A percentile compares a stretch with the other conserved stretches of the same genome.
Evolutionary conservation across 2,329 filamentous ascomycete species (phyloP).

Genomic region (Colletotrichum agaves): DNA sequence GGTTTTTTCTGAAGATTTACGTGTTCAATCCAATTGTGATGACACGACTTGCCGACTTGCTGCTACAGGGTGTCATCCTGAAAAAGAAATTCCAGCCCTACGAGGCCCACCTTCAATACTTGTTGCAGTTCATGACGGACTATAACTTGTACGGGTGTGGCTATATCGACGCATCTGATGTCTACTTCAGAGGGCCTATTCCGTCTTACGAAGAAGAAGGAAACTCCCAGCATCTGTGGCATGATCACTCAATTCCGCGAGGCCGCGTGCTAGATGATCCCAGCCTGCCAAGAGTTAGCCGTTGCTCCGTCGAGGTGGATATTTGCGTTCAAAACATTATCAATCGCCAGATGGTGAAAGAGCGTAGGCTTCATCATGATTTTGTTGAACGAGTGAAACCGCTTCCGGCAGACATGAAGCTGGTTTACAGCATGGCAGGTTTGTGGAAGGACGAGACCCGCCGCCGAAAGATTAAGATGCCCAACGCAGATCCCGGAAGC

Average conservation of each 20-base stretch:
- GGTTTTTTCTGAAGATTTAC: constrained; percentile 93
- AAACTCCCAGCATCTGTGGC: constrained; percentile 78
- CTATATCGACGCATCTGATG: constrained; percentile 79
- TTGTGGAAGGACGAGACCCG: constrained; percentile 92
- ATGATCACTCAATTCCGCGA: constrained; percentile 75
- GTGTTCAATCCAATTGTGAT: constrained; percentile 88
- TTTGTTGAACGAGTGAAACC: constrained; percentile 80
- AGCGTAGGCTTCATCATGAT: constrained; percentile 85
- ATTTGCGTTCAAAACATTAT: constrained; percentile 88
- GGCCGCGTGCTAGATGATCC: constrained; percentile 70
- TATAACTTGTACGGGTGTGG: constrained; percentile 97
- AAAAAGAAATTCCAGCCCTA: constrained; percentile 88
- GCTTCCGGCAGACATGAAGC: constrained; percentile 74
- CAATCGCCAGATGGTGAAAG: constrained; percentile 80
- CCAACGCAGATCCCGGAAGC: constrained; percentile 69
- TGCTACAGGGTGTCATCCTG: constrained; percentile 89
- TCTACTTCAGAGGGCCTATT: constrained; percentile 79
- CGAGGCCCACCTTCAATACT: constrained; percentile 91
- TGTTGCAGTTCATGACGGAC: constrained; percentile 97
- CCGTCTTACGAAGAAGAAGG: constrained; percentile 72
- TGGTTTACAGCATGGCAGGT: constrained; percentile 93
- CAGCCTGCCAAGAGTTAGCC: constrained; percentile 79
- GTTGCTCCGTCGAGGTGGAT: constrained; percentile 91
- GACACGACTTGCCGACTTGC: constrained; percentile 85
- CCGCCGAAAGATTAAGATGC: constrained; percentile 78